Percentiles rank a stretch among this genome's conserved stretches.
phyloP scores from a whole-genome alignment of 2,329 filamentous ascomycete genomes.

The Pyrenophora teres region DNA sequence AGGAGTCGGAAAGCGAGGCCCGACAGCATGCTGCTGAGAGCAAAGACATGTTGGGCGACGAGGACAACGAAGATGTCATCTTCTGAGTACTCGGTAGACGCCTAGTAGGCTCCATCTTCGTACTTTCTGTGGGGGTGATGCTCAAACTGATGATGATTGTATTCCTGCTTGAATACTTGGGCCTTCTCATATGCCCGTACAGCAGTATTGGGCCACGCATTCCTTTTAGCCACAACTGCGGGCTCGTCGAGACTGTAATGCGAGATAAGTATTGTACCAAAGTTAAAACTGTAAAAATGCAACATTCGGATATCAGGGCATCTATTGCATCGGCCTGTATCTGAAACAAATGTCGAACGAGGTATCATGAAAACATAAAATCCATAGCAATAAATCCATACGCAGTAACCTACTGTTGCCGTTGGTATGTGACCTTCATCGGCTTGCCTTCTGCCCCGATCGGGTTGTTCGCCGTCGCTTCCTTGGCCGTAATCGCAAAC shows the following conservation, averaged over 20 bases:
- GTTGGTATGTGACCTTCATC: conserved; percentile 96
- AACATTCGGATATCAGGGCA: conserved; percentile 12
- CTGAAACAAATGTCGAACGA: conserved; percentile 14
- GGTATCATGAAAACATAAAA: conserved; percentile 32
- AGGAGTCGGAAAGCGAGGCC: conserved; percentile 22
- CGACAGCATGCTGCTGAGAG: conserved; percentile 50
- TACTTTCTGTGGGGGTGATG: background rate
- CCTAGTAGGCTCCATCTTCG: conserved; percentile 1
- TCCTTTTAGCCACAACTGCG: background rate
- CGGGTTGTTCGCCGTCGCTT: conserved; percentile 84
- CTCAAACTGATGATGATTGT: background rate
- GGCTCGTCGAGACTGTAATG: background rate
- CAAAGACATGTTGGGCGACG: conserved; percentile 72
- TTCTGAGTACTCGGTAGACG: conserved; percentile 59
- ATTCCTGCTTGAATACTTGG: conserved; percentile 2
- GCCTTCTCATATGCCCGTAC: conserved; percentile 1
- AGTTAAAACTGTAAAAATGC: conserved; percentile 5
- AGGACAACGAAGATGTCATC: conserved; percentile 84
- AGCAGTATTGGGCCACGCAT: background rate
- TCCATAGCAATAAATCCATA: conserved; percentile 24
- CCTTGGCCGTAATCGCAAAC: conserved; percentile 90
- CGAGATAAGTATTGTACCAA: conserved; percentile 16
- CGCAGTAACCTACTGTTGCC: conserved; percentile 63
- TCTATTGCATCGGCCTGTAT: conserved; percentile 13
- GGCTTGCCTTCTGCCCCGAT: conserved; percentile 74